Conservation (phyloP, 257 asterid genomes). For the Nicotiana undulata region DNA sequence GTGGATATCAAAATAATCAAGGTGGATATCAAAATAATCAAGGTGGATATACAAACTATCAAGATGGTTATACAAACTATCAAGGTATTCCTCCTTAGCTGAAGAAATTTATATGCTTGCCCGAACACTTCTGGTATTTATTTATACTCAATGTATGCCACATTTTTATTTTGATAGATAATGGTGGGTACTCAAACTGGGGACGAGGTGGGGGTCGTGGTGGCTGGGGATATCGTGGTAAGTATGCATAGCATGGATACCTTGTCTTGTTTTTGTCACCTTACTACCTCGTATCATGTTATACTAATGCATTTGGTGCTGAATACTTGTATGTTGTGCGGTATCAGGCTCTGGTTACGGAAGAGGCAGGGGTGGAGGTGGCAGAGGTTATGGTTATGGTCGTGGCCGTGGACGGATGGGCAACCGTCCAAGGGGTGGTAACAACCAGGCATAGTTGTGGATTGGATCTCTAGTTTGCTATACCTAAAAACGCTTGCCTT, state of each 20-base stretch:
- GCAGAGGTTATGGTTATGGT: slow-evolving; percentile 51
- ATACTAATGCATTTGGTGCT: not conserved
- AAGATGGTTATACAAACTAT: slow-evolving; percentile 22
- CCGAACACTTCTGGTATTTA: not conserved
- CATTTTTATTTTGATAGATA: slow-evolving; percentile 21
- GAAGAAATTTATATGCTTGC: not conserved
- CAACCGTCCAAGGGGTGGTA: slow-evolving; percentile 43
- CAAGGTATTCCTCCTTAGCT: slow-evolving; percentile 1
- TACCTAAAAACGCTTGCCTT: slow-evolving; percentile 2
- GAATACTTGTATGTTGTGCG: not conserved
- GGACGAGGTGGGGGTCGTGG: slow-evolving; percentile 50
- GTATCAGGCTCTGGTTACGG: slow-evolving; percentile 69
- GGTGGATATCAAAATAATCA: not conserved
- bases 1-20: not conserved
- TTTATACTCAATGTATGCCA: not conserved
- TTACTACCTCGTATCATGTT: not conserved
- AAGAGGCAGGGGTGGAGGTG: slow-evolving; percentile 71
- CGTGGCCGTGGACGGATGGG: slow-evolving; percentile 48
- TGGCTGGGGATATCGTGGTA: slow-evolving; percentile 64
- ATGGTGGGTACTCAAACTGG: slow-evolving; percentile 41
- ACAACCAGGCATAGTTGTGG: slow-evolving; percentile 44
- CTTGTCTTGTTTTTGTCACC: not conserved
- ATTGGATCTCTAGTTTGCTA: slow-evolving; percentile 15
- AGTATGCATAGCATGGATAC: slow-evolving; percentile 8
- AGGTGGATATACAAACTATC: slow-evolving; percentile 66